Evolutionary conservation across 352 stramenopile genomes (phyloP).

Genomic region (Phytophthora cryptogea): DNA sequence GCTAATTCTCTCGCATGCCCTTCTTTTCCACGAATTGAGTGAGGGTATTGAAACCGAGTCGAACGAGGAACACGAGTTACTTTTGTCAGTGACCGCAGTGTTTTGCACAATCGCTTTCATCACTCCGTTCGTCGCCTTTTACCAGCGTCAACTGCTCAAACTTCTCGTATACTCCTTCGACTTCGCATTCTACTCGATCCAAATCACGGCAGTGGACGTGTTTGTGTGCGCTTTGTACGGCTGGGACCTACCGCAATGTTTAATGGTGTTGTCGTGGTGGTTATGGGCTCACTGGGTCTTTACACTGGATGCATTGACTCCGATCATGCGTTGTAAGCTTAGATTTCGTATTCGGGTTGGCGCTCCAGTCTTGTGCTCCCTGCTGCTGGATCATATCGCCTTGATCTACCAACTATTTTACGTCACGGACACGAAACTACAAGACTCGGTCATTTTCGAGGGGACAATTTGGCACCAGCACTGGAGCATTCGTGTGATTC

Average conservation of each 20-base stretch:
- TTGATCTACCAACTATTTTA: slow-evolving; percentile 17
- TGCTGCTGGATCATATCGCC: slow-evolving; percentile 6
- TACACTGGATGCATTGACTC: slow-evolving; percentile 30
- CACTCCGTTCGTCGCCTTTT: slow-evolving; percentile 19
- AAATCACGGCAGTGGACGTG: slow-evolving; percentile 10
- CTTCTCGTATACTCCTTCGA: slow-evolving; percentile 44
- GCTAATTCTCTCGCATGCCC: slow-evolving; percentile 3
- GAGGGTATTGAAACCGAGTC: not conserved
- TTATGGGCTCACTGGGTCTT: slow-evolving; percentile 23
- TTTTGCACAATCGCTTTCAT: slow-evolving; percentile 19
- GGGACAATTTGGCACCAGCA: slow-evolving; percentile 8
- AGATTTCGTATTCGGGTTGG: slow-evolving; percentile 7
- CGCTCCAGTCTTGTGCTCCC: slow-evolving; percentile 1
- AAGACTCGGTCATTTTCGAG: slow-evolving; percentile 15
- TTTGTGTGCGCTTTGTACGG: not conserved
- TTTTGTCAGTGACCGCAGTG: not conserved
- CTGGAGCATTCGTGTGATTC: slow-evolving; percentile 8
- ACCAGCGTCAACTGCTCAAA: slow-evolving; percentile 41
- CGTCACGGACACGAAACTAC: slow-evolving; percentile 1
- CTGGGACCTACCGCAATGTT: slow-evolving; percentile 3
- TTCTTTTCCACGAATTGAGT: slow-evolving; percentile 2
- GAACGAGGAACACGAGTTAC: not conserved
- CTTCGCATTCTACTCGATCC: slow-evolving; percentile 42
- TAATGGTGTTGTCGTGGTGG: not conserved
- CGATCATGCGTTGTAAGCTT: slow-evolving; percentile 27